Conservation (phyloP, 208 protist genomes). For the Trypanosoma congolense region DNA sequence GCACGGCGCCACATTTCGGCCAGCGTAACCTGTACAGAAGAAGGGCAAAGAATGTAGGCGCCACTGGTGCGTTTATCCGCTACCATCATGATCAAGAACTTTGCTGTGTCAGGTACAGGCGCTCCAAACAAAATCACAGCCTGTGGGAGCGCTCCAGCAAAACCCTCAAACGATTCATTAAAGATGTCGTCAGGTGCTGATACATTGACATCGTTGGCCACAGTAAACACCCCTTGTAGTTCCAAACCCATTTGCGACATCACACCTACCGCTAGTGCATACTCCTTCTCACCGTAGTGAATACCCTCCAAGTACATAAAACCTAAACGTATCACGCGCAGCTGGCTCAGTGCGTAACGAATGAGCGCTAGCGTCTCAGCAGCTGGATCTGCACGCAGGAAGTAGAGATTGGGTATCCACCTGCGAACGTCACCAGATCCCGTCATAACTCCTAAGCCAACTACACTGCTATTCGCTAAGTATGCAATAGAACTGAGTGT, state of each 20-base stretch:
- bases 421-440: constrained; percentile 28
- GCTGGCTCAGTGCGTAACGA: constrained; percentile 18
- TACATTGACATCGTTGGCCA: constrained; percentile 4
- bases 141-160: constrained; percentile 13
- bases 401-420: constrained; percentile 39
- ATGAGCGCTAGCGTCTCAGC: constrained; percentile 32
- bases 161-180: constrained; percentile 11
- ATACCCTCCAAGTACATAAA: constrained; percentile 19
- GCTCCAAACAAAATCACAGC: constrained; percentile 22
- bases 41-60: constrained; percentile 14
- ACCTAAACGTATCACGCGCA: constrained; percentile 29
- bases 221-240: constrained; percentile 19
- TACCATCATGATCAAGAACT: constrained; percentile 15
- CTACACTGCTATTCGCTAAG: neutral
- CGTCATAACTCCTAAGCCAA: constrained; percentile 28
- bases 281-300: constrained; percentile 5
- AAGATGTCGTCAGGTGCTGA: constrained; percentile 10
- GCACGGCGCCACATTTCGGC: neutral
- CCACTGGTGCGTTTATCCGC: constrained; percentile 8
- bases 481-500: neutral
- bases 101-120: constrained; percentile 1
- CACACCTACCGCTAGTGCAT: constrained; percentile 7
- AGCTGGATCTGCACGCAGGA: constrained; percentile 30
- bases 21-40: constrained; percentile 2
- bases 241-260: constrained; percentile 21